A percentile compares a stretch with the other conserved stretches of the same genome.
phyloP scores from a whole-genome alignment of 495 filamentous ascomycete species.

The Trichoderma reesei region DNA sequence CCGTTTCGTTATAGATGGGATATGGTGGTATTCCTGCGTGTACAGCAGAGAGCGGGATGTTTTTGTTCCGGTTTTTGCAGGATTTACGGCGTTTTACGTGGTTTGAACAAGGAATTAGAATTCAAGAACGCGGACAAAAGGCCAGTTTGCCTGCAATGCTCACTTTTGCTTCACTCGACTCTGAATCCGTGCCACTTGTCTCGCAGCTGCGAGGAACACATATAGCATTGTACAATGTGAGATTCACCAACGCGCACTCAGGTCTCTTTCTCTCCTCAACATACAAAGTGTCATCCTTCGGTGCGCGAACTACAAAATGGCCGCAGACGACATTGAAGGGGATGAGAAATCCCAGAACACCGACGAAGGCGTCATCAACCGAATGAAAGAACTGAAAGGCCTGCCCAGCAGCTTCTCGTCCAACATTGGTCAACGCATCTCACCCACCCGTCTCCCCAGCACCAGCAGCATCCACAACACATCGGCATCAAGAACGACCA shows the following conservation, averaged over 20 bases:
- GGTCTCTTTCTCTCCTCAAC: no score
- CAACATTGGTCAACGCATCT: slow-evolving; percentile 13
- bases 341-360: background rate
- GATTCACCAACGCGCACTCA: no score
- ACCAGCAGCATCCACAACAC: background rate
- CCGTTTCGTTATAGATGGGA: background rate
- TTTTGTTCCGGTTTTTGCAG: background rate
- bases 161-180: slow-evolving; percentile 1
- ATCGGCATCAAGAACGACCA: no score
- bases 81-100: slow-evolving; percentile 5
- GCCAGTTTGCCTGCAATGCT: background rate
- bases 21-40: slow-evolving; percentile 7
- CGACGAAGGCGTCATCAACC: slow-evolving; percentile 16
- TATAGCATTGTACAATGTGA: no score
- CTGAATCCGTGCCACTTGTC: slow-evolving; percentile 10
- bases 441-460: background rate
- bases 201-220: no score
- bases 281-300: background rate
- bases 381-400: slow-evolving; percentile 15
- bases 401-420: slow-evolving; percentile 15
- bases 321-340: background rate
- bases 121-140: slow-evolving; percentile 2
- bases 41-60: slow-evolving; percentile 10
- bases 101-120: background rate
- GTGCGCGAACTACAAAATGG: background rate